Evolutionary conservation across 2,329 filamentous ascomycete genomes (phyloP), one percentile per base, ranked within the genome.

Genomic region (Scedosporium aurantiacum): DNA sequence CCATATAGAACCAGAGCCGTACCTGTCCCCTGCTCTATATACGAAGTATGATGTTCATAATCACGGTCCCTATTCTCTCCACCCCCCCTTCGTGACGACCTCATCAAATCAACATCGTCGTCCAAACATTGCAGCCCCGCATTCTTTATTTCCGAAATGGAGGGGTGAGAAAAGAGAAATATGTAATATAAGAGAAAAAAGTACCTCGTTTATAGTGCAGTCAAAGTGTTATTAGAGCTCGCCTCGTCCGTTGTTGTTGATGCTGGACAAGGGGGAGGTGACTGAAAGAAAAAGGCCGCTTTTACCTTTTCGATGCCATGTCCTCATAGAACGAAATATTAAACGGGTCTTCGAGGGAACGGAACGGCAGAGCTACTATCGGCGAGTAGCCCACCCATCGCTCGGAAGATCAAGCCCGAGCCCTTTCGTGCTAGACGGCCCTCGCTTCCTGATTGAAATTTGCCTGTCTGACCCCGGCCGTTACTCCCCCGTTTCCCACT

Each of bases 361-460:
- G 45, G 27, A 54, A 47, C 18, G 45, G 52, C 57, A 60, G 28
- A 27, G n/a, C 61, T 21, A 47, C n/a, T 45, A 14, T 40, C 54
- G 41, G 55, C 56, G 23, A 7, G 14, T 21, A 56, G 5, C 45
- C 32, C 47, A 62, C 59, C 63, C 63, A 60, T 61, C 61, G 63
- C 62, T 68, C 71, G 69, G 70, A 73, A 66, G 62, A 58, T 67
- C 60, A 58, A 64, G 66, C 60, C 69, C 71, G 70, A 67, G 68
- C 60, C 50, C 58, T 57, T 63, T 63, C 61, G 67, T 65, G 60
- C 60, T 57, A 55, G 61, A 63, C 70, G 72, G 71, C 64, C 71
- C 71, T 72, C 62, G 65, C 60, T 72, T 70, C 71, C 71, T 72
- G 66, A 73, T 73, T 71, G 68, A 50, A 50, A 23, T 23, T 27